A percentile compares a stretch with the other conserved stretches of the same genome.
Conservation (phyloP, 768 basidiomycete species). For the Brasilioporus rufonigricans region DNA sequence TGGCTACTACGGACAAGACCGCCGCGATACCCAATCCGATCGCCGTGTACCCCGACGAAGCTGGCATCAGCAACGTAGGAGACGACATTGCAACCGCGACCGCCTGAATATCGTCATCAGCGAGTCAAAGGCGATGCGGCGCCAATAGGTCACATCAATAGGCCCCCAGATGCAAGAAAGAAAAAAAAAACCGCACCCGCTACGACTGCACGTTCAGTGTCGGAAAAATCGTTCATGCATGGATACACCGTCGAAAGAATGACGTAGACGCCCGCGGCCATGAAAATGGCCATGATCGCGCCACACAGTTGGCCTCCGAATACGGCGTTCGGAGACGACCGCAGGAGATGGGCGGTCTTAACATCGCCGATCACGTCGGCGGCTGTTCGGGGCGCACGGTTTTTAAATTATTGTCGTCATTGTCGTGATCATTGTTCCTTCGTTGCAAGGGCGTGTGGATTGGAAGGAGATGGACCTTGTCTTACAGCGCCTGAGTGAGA, state of each 20-base stretch:
- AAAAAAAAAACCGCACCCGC: slow-evolving; percentile 12
- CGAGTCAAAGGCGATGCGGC: too few species aligned
- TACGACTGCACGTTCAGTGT: slow-evolving; percentile 26
- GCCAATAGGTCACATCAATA: too few species aligned
- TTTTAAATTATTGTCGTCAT: not conserved
- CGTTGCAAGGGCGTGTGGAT: too few species aligned
- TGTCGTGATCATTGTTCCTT: too few species aligned
- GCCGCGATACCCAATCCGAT: slow-evolving; percentile 50
- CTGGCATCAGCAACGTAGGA: slow-evolving; percentile 39
- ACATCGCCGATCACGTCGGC: slow-evolving; percentile 72
- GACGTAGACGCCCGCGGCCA: slow-evolving; percentile 55
- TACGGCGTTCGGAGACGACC: slow-evolving; percentile 61
- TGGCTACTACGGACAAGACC: slow-evolving; percentile 43
- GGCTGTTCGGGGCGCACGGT: slow-evolving; percentile 30
- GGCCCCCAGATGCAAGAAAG: too few species aligned
- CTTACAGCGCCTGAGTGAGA: too few species aligned
- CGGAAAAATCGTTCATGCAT: slow-evolving; percentile 13
- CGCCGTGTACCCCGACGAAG: slow-evolving; percentile 47
- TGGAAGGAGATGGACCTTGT: too few species aligned
- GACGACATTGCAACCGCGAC: slow-evolving; percentile 14
- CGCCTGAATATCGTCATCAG: too few species aligned
- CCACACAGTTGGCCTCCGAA: slow-evolving; percentile 61
- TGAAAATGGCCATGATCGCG: slow-evolving; percentile 58
- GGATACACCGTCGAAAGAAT: slow-evolving; percentile 52
- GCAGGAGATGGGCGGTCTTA: too few species aligned